Conservation (phyloP, 352 stramenopile species). For the Pythium sp. region DNA sequence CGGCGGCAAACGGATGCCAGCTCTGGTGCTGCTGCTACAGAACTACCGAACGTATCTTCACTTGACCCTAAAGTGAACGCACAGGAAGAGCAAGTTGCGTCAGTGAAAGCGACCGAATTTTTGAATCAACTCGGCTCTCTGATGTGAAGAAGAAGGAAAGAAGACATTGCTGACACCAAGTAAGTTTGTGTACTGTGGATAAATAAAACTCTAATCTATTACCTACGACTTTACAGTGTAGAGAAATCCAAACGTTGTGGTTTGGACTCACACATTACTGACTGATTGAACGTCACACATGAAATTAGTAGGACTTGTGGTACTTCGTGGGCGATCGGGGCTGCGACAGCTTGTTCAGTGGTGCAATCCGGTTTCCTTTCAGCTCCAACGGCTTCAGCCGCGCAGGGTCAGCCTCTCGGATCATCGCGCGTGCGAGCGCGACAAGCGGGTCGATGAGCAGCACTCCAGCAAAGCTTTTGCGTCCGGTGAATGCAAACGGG, state of each 20-base stretch:
- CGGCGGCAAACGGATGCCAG: constrained; percentile 30
- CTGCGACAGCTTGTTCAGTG: constrained; percentile 20
- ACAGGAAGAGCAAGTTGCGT: constrained; percentile 27
- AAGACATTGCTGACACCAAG: not conserved
- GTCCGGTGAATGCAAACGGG: constrained; percentile 62
- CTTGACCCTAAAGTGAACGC: not conserved
- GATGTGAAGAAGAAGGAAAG: constrained; percentile 24
- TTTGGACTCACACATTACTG: not conserved
- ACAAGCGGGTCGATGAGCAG: constrained; percentile 76
- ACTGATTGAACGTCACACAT: not conserved
- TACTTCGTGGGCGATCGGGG: constrained; percentile 1
- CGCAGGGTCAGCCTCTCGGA: constrained; percentile 51
- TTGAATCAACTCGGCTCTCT: constrained; percentile 49
- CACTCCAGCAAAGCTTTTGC: constrained; percentile 35
- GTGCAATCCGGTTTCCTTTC: constrained; percentile 13
- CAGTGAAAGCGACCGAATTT: constrained; percentile 57
- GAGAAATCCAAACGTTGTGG: not conserved
- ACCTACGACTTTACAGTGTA: not conserved
- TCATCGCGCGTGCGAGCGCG: constrained; percentile 66
- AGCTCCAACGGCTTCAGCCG: constrained; percentile 38
- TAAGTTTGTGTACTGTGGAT: constrained; percentile 3
- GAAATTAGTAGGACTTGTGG: constrained; percentile 2
- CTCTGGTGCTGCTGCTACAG: constrained; percentile 5
- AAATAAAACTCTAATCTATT: constrained; percentile 14
- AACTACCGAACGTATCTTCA: constrained; percentile 4